Evolutionary conservation across 805 yeast species (phyloP), one percentile per base, ranked within the genome.

Genomic region (Candida oleophila): DNA sequence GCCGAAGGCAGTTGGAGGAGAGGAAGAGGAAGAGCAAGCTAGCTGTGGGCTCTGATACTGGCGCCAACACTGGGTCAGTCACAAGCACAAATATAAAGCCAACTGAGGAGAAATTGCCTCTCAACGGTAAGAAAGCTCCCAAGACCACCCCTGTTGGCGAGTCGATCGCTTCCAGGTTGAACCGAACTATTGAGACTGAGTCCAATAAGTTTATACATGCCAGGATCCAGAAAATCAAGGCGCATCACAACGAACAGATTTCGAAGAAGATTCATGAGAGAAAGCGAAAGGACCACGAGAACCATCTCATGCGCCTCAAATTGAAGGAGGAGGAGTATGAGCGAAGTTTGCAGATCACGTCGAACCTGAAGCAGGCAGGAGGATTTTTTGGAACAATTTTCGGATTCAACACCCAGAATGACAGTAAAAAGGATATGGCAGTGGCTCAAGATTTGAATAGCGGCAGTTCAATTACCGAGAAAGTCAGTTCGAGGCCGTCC

Each of bases 291-390:
- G 77, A 72, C 50, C 75, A 71, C 50, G 76, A 71, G 45, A 40
- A 56, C 38, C 67, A 65, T 42, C 57, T 72, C 15, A 58, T 57
- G 40, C 65, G 70, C 44, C 52, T 71, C 28, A 62, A 59, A 47
- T 50, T 53, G 39, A 70, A 68, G 54, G 76, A 72, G 51, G 73
- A 66, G 47, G 69, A 70, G 48, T 69, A 66, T 44, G 75, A 68
- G 40, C 54, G 55, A 22, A 19, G 40, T 15, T 22, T 42, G 22
- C 33, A 34, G n/a, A 16, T 15, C 16, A 32, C 3, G n/a, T n/a
- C 19, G 8, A 42, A n/a, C 39, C 22, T 14, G 22, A 42, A 34
- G 32, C 45, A 42, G 16, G 45, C 40, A 4, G 42, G 42, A n/a
- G 30, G 30, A 11, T 42, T 42, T 34, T 42, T 42, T 15, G 45